Base-by-base conservation (phyloP, 1,139 yeast genomes). In the Magnusiomyces sp. region DNA sequence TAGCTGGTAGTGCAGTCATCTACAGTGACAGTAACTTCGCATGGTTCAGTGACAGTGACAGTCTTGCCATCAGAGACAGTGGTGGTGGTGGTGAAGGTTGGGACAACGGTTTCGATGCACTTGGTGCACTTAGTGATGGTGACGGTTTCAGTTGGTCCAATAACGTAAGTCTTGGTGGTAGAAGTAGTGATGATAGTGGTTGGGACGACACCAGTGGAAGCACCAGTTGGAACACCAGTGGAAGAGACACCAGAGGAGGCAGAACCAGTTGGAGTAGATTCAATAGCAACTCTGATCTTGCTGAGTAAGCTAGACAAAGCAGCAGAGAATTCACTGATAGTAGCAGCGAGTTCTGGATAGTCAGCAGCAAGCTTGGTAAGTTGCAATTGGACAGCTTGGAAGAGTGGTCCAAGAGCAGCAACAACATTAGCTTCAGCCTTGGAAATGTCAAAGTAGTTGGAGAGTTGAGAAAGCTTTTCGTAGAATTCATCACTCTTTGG, bases 11-110 rank as follows among this genome's bases (percentile, higher is more conserved):
- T 14, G 29, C 11, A n/a, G 19, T 17, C n/a, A 23, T 42, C 45
- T 14, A 14, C 50, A 42, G 53, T 51, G 38, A 48, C 49, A 27
- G 50, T 47, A 27, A 42, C 45, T 7, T 42, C 37, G 41, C 52
- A 50, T 19, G 52, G 50, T 38, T 50, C 52, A 14, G 52, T 50
- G 19, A 50, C 50, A 29, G 52, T 50, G 29, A 43, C 43, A 17
- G 52, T 50, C 40, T 32, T 39, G 23, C 47, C 52, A 5, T 19
- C 45, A 17, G 45, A 40, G 16, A 42, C 44, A 4, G 49, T 50
- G 6, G 47, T 40, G 11, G 14, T 42, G 31, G 50, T 46, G 9
- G 52, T 50, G 50, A 32, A 31, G 16, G 46, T 32, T 45, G 43
- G 37, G 20, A 43, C 36, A 10, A 38, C 39, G 19, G 36, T 14